A percentile compares a stretch with the other conserved stretches of the same genome.
Evolutionary conservation across 306 rosid genomes (phyloP).

Genomic region (Vicia faba): DNA sequence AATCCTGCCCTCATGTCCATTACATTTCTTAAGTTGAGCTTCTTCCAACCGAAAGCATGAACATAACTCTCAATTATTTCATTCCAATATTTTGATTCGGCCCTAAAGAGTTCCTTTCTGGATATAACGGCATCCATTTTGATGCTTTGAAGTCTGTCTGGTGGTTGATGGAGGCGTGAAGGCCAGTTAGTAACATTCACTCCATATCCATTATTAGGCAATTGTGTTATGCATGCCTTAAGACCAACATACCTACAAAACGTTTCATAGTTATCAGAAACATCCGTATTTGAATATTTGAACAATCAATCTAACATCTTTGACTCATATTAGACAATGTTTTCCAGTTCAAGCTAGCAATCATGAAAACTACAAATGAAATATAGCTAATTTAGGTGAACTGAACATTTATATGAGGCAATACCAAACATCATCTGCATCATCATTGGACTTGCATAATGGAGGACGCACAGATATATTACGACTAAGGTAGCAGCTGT

Average conservation of each 20-base stretch:
- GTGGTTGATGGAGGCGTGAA: conserved; percentile 69
- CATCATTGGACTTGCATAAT: conserved; percentile 71
- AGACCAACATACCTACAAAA: conserved; percentile 67
- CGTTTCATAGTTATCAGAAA: conserved; percentile 15
- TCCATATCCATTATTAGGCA: conserved; percentile 71
- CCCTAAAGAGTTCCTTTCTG: conserved; percentile 72
- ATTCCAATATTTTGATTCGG: conserved; percentile 83
- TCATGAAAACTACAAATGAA: conserved; percentile 23
- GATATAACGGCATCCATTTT: conserved; percentile 72
- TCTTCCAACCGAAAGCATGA: conserved; percentile 65
- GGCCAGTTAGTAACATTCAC: conserved; percentile 76
- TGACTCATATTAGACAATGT: conserved; percentile 12
- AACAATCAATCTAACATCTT: too few relatives aligned
- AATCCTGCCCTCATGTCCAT: conserved; percentile 92
- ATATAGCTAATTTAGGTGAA: conserved; percentile 12
- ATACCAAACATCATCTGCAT: conserved; percentile 87
- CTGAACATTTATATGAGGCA: conserved; percentile 27
- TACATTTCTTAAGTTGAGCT: conserved; percentile 64
- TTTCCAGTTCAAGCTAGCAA: conserved; percentile 25
- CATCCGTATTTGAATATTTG: conserved; percentile 1
- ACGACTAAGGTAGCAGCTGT: conserved; percentile 76
- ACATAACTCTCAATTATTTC: conserved; percentile 71
- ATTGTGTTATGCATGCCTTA: conserved; percentile 67
- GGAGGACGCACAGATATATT: conserved; percentile 59
- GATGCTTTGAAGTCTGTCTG: conserved; percentile 82